Evolutionary conservation across 805 yeast species (phyloP).

Genomic region (Wickerhamomyces bisporus): DNA sequence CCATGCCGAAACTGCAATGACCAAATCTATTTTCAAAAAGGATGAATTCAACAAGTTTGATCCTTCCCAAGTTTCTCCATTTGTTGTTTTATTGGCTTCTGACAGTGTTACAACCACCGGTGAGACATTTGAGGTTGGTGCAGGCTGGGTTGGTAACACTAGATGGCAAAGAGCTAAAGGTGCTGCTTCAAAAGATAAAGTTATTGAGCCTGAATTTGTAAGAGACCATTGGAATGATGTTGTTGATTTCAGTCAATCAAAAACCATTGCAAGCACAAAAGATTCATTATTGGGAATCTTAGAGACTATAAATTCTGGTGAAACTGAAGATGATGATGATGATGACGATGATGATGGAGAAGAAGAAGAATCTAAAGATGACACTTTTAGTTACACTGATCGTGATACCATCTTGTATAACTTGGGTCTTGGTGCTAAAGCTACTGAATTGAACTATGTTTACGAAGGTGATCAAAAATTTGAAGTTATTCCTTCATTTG

Average conservation of each 20-base stretch:
- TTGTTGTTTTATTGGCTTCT: slow-evolving; percentile 73
- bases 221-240: slow-evolving; percentile 62
- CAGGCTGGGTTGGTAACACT: slow-evolving; percentile 93
- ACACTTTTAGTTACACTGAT: slow-evolving; percentile 51
- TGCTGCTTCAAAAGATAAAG: slow-evolving; percentile 46
- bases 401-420: slow-evolving; percentile 80
- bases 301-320: slow-evolving; percentile 47
- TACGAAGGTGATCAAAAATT: slow-evolving; percentile 76
- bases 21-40: slow-evolving; percentile 76
- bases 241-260: slow-evolving; percentile 53
- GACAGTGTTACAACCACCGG: slow-evolving; percentile 70
- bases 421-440: slow-evolving; percentile 81
- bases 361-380: slow-evolving; percentile 37
- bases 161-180: slow-evolving; percentile 95
- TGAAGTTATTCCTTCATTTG: slow-evolving; percentile 84
- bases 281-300: slow-evolving; percentile 81
- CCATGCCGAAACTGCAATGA: slow-evolving; percentile 98
- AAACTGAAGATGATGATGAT: slow-evolving; percentile 25
- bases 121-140: slow-evolving; percentile 86
- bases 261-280: slow-evolving; percentile 54
- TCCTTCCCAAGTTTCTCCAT: slow-evolving; percentile 87
- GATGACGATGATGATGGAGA: slow-evolving; percentile 41
- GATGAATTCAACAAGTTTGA: slow-evolving; percentile 79
- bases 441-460: slow-evolving; percentile 68
- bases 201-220: slow-evolving; percentile 61